Percentiles rank a stretch among this genome's conserved stretches.
These are phyloP conservation scores for Melastoma candidum DNA, from an alignment of 441 rosid species.

Conservation along the genomic window DNA sequence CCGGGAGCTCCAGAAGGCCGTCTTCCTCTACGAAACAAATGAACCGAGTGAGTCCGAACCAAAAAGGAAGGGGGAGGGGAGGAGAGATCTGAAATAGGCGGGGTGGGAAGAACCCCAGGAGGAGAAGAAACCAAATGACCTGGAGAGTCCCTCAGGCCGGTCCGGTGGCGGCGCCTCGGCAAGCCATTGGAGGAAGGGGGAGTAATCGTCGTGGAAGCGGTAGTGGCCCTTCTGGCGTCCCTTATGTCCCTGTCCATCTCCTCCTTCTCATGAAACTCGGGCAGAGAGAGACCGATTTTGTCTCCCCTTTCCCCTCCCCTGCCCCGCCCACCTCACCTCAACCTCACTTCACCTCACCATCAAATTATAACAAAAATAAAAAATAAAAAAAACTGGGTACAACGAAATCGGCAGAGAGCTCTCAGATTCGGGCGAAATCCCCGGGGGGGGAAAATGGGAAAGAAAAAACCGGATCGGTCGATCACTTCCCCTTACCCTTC, in stretches of 20 bases:
- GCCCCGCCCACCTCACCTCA: too few relatives aligned
- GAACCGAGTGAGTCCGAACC: not conserved
- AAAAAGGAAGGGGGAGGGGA: slow-evolving; percentile 11
- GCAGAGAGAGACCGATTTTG: too few relatives aligned
- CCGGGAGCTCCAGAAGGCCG: slow-evolving; percentile 58
- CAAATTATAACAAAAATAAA: too few relatives aligned
- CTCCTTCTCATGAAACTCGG: too few relatives aligned
- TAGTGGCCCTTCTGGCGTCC: slow-evolving; percentile 64
- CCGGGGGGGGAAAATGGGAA: too few relatives aligned
- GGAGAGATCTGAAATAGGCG: slow-evolving; percentile 7
- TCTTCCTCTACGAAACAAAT: slow-evolving; percentile 52
- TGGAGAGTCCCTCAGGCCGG: slow-evolving; percentile 77
- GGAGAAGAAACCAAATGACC: slow-evolving; percentile 45
- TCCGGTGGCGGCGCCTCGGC: slow-evolving; percentile 65
- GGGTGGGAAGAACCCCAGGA: not conserved
- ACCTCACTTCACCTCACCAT: too few relatives aligned
- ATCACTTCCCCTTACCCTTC: too few relatives aligned
- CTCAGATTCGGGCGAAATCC: too few relatives aligned
- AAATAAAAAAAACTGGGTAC: too few relatives aligned
- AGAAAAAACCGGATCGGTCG: too few relatives aligned
- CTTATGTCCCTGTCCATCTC: slow-evolving; percentile 71
- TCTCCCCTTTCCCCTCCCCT: too few relatives aligned
- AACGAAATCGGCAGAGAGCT: too few relatives aligned
- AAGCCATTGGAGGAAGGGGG: slow-evolving; percentile 44
- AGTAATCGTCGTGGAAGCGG: slow-evolving; percentile 25